Evolutionary conservation across 495 filamentous ascomycete species (phyloP), one percentile per base, ranked within the genome.

Genomic region (Astrothelium subdiscretum): DNA sequence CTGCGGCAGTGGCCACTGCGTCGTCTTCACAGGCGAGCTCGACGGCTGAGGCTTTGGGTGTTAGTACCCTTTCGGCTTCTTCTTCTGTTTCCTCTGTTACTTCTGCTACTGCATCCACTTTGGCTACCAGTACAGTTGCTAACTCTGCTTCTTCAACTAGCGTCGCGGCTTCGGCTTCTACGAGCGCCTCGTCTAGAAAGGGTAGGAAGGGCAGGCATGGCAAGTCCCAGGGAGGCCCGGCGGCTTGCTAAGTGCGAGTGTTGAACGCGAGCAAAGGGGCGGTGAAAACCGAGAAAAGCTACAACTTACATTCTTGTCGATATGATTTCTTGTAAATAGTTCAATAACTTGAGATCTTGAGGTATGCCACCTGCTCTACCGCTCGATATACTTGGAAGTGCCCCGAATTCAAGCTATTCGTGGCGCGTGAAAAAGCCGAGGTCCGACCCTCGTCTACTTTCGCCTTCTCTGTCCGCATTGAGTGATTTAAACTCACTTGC

Each of bases 101-200:
- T 48, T 48, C 43, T 48, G 12, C n/a, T 20, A 15, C 43, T 48
- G 12, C 43, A 0, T 48, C 43, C 20, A 22, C 43, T 48, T 48
- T 48, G 43, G 48, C 29, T 29, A 29, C 48, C 5, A n/a, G 12
- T 54, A n/a, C 48, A 27, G 48, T 29, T 12, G 20, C 48, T 54
- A 24, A 54, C 48, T 54, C 48, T 54, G 48, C 48, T 54, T 54
- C 48, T 4, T 54, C 48, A 27, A 54, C 48, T 15, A 54, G 48
- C 48, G 48, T 29, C 48, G 48, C 48, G 48, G 48, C 48, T 54
- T 54, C 48, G 48, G 48, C 48, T 29, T 27, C 48, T 54, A 54
- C 48, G 48, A 54, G 22, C 48, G 48, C 3, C 20, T 26, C 48
- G 20, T 54, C 48, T 54, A 54, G 48, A 15, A 26, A 2, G 15